Conservation (phyloP, 2,329 filamentous ascomycete species). For the Mycosphaerella arachidis region DNA sequence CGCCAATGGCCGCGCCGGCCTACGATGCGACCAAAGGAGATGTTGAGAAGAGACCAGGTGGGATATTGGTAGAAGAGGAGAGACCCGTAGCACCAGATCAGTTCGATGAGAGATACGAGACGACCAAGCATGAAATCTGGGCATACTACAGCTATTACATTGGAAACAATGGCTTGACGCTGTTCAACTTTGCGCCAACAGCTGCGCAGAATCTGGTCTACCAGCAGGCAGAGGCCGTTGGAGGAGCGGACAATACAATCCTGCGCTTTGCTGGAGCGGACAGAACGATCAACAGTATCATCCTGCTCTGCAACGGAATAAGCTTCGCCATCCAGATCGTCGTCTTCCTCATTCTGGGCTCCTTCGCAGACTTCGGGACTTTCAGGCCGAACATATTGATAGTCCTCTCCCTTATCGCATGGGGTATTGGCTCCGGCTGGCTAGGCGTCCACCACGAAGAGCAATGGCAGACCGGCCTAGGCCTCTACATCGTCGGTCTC, state of each 20-base stretch:
- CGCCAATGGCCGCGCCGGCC: slow-evolving; percentile 24
- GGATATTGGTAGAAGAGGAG: slow-evolving; percentile 30
- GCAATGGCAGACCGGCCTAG: slow-evolving; percentile 58
- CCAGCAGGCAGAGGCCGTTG: slow-evolving; percentile 50
- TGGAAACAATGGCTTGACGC: slow-evolving; percentile 59
- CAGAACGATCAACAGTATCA: slow-evolving; percentile 61
- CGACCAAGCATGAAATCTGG: slow-evolving; percentile 51
- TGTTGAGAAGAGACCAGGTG: slow-evolving; percentile 18
- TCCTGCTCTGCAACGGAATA: slow-evolving; percentile 62
- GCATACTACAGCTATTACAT: slow-evolving; percentile 54
- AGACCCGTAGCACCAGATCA: slow-evolving; percentile 50
- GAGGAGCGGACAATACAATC: slow-evolving; percentile 42
- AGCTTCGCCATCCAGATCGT: slow-evolving; percentile 63
- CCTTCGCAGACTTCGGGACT: slow-evolving; percentile 60
- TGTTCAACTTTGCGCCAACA: slow-evolving; percentile 62
- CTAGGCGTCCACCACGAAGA: slow-evolving; percentile 57
- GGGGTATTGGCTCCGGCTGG: slow-evolving; percentile 62
- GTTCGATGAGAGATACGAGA: slow-evolving; percentile 51
- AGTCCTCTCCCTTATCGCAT: slow-evolving; percentile 57
- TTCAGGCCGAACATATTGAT: slow-evolving; percentile 62
- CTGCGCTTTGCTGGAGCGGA: slow-evolving; percentile 53
- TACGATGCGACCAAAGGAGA: slow-evolving; percentile 32
- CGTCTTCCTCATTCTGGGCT: slow-evolving; percentile 50
- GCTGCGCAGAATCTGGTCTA: slow-evolving; percentile 61
- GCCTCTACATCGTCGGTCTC: slow-evolving; percentile 62